Evolutionary conservation across 2,329 filamentous ascomycete genomes (phyloP), one percentile per base, ranked within the genome.

Genomic region (Beauveria pseudobassiana): DNA sequence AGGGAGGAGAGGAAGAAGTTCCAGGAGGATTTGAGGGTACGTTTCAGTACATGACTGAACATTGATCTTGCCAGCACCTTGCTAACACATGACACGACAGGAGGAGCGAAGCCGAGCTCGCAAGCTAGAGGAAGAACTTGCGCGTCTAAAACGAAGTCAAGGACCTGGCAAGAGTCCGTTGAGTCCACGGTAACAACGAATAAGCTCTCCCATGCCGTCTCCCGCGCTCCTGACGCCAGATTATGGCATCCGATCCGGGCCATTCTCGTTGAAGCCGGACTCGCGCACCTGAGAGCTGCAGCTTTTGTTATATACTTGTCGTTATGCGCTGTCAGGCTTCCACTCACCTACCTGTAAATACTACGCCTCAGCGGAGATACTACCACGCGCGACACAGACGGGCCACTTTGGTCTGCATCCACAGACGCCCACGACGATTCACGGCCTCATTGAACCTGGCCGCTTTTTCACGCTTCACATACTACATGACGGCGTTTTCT

Each of bases 1-100:
- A 78, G 81, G 66, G 80, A 82, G 69, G 81, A 83, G 73, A 76
- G 81, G 65, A 82, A 77, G 75, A 82, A 78, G 71, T 83, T 82
- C 73, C 80, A 83, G 64, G 80, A 83, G 65, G 81, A 82, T 63
- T 68, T 83, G 46, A 76, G 73, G 74, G 80, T 82, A 70, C 68
- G 79, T 68, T 22, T 16, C 18, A 18, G 6, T 26, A 7, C 20
- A 45, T 20, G 14, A 2, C n/a, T 28, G 20, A n/a, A 26, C 34
- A 9, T 20, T 24, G 2, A 38, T 48, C 6, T 22, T 1, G 20
- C 26, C 4, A 1, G 26, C 54, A 24, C 12, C 5, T 14, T 34
- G 26, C 73, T 77, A 68, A 78, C 67, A 43, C 60, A 5, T 18
- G 3, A 2, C n/a, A 61, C 62, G 62, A 20, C 24, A 82, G 80